Base-by-base conservation (phyloP, 2,329 filamentous ascomycete genomes). In the Rugonectria rugulosa region DNA sequence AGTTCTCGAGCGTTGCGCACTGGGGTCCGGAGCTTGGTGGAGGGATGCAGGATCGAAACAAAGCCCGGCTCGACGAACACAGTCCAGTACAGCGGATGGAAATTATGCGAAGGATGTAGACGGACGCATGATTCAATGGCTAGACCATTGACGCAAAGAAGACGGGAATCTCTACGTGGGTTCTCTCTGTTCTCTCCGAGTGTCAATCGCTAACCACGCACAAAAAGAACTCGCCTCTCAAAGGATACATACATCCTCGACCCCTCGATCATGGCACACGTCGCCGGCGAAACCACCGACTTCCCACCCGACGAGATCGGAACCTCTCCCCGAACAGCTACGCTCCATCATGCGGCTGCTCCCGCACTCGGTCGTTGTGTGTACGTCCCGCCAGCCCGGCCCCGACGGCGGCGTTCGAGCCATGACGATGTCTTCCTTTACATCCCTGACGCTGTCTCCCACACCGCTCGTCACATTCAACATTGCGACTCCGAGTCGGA, bases 341-440 rank as follows among this genome's bases (percentile, higher is more conserved):
- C 82, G 81, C 52, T 72, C 75, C 42, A 73, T 82, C 19, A 81
- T 85, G 79, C 81, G 83, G 53, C 77, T 80, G 12, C 72, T 86
- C 11, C 73, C 80, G 3, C 79, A 83, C 63, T 79, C 81, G 1
- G 81, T 83, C 31, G 81, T 84, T n/a, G 78, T 84, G 11, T 81
- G 81, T 65, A 85, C 82, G 19, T 72, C 81, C 19, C 68, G 73
- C n/a, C 69, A 73, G n/a, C 57, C 69, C 37, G 59, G 67, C 24
- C 57, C 70, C 29, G 59, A 68, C 26, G 19, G 69, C 56, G 49
- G 64, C 34, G 67, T 78, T 6, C 75, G 79, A 26, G 83, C 78
- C 42, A 83, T 86, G 78, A 86, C 84, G 26, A 82, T 85, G 75
- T 86, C 84, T 6, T 85, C 82, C 2, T 80, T 87, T 59, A 83